Evolutionary conservation across 2,329 filamentous ascomycete species (phyloP).

Genomic region (Exophiala spinifera): DNA sequence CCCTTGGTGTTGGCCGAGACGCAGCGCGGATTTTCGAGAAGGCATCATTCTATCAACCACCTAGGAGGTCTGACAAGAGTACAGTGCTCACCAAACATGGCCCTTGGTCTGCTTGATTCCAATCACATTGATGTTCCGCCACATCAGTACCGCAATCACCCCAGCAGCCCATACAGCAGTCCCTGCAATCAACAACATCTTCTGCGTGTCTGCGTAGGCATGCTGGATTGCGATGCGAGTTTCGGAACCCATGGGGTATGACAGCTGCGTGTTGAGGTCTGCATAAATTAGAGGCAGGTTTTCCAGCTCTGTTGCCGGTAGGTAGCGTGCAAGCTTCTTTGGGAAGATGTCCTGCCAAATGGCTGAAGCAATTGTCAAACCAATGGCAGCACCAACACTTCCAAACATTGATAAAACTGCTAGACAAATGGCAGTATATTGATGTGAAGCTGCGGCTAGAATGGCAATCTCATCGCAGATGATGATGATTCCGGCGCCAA

Average conservation of each 20-base stretch:
- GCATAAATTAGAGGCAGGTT: slow-evolving; percentile 24
- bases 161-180: slow-evolving; percentile 43
- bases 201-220: slow-evolving; percentile 48
- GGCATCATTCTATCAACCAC: too few relatives aligned
- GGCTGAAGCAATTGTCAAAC: slow-evolving; percentile 52
- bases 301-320: slow-evolving; percentile 23
- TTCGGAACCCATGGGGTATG: slow-evolving; percentile 40
- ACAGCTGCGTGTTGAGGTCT: slow-evolving; percentile 22
- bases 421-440: slow-evolving; percentile 50
- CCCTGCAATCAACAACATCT: slow-evolving; percentile 47
- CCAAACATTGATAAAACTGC: slow-evolving; percentile 53
- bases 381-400: slow-evolving; percentile 52
- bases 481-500: slow-evolving; percentile 50
- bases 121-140: slow-evolving; percentile 51
- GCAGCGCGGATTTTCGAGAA: too few relatives aligned
- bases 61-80: too few relatives aligned
- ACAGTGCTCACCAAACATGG: slow-evolving; percentile 41
- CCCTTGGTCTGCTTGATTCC: slow-evolving; percentile 45
- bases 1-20: too few relatives aligned
- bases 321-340: slow-evolving; percentile 19
- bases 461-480: slow-evolving; percentile 53
- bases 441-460: slow-evolving; percentile 48
- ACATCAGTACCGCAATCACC: slow-evolving; percentile 43
- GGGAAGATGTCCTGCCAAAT: slow-evolving; percentile 58
- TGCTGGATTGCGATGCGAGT: slow-evolving; percentile 43